A percentile compares a stretch with the other conserved stretches of the same genome.
Evolutionary conservation across 306 rosid genomes (phyloP).

Genomic region (Comarum palustre): DNA sequence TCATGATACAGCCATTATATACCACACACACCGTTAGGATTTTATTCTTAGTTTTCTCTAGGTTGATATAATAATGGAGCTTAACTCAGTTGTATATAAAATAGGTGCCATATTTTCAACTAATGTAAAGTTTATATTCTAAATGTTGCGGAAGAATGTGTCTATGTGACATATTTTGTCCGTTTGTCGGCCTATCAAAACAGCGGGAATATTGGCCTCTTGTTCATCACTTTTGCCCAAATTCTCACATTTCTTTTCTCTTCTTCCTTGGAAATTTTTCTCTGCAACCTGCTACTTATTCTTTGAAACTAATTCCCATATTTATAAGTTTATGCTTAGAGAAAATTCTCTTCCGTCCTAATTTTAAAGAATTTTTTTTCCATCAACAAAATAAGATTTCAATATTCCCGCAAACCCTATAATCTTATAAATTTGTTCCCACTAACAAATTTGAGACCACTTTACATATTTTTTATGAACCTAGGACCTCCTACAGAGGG

Average conservation of each 20-base stretch:
- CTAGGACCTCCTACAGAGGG: too few species aligned
- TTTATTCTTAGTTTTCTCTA: not conserved
- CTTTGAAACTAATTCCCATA: not conserved
- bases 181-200: constrained; percentile 66
- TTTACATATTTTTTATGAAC: too few species aligned
- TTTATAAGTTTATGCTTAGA: not conserved
- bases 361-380: too few species aligned
- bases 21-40: constrained; percentile 11
- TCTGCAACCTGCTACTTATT: not conserved
- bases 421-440: too few species aligned
- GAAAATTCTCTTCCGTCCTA: too few species aligned
- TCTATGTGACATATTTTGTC: constrained; percentile 72
- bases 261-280: constrained; percentile 6
- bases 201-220: constrained; percentile 77
- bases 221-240: constrained; percentile 25
- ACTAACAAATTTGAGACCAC: too few species aligned
- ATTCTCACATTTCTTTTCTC: not conserved
- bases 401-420: too few species aligned
- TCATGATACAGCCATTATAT: constrained; percentile 38
- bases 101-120: constrained; percentile 33
- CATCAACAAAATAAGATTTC: too few species aligned
- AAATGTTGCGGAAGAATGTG: constrained; percentile 40
- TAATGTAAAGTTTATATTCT: constrained; percentile 12
- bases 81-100: constrained; percentile 7
- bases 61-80: not conserved